phyloP scores from a whole-genome alignment of 345 rosid species.

The Syzygium oleosum region DNA sequence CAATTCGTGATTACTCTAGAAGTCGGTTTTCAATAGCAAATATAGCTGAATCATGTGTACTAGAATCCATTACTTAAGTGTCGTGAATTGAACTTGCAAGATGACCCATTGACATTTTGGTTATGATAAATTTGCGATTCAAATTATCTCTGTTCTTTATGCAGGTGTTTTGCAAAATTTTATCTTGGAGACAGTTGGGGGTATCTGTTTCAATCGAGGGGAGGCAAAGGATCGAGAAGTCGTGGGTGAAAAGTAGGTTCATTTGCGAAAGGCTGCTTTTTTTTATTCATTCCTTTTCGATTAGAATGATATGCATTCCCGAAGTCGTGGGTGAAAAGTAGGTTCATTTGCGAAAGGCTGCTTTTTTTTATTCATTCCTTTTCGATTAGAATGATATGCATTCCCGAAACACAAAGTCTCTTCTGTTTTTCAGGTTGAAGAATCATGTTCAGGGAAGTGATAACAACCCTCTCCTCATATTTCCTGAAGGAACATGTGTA shows the following conservation, averaged over 20 bases:
- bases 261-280: neutral
- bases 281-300: neutral
- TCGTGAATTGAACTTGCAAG: neutral
- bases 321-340: slow-evolving; percentile 74
- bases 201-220: slow-evolving; percentile 92
- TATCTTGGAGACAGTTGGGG: slow-evolving; percentile 87
- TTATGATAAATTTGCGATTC: neutral
- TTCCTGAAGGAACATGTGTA: slow-evolving; percentile 98
- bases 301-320: neutral
- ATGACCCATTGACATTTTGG: neutral
- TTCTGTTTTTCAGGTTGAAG: slow-evolving; percentile 55
- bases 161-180: slow-evolving; percentile 86
- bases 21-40: neutral
- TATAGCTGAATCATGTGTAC: neutral
- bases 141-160: slow-evolving; percentile 2
- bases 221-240: slow-evolving; percentile 97
- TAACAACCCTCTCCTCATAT: slow-evolving; percentile 93
- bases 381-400: neutral
- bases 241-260: slow-evolving; percentile 74
- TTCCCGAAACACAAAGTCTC: neutral
- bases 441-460: slow-evolving; percentile 80
- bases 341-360: slow-evolving; percentile 8
- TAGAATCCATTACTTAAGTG: neutral
- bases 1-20: neutral
- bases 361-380: neutral